Base-by-base conservation (phyloP, 2,329 filamentous ascomycete species). In the Capronia americana region DNA sequence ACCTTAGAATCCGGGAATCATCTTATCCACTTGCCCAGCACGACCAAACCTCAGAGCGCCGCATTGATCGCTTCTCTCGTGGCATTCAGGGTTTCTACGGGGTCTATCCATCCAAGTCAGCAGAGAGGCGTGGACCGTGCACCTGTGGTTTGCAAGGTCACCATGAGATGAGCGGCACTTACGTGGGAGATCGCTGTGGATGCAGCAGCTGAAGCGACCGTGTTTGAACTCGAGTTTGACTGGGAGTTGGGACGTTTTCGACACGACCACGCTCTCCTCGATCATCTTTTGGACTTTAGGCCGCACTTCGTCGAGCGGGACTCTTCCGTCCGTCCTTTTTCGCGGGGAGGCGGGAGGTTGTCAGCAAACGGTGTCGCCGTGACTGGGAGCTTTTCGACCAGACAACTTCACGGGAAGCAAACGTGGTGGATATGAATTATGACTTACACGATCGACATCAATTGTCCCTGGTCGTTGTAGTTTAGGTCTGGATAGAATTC, bases 401-500 rank as follows among this genome's bases (percentile, higher is more conserved):
- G n/a, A n/a, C n/a, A n/a, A n/a, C n/a, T n/a, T n/a, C n/a, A n/a
- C n/a, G n/a, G n/a, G n/a, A n/a, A n/a, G n/a, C n/a, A n/a, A n/a
- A n/a, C n/a, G n/a, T n/a, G n/a, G n/a, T n/a, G n/a, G n/a, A n/a
- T n/a, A n/a, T n/a, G n/a, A n/a, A n/a, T n/a, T n/a, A n/a, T n/a
- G n/a, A n/a, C n/a, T n/a, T 28, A 61, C 58, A 61, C 7, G 1
- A 61, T 84, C 71, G 86, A 85, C 2, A 86, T 80, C 44, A 86
- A 73, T 54, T 77, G 83, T 17, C 78, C 79, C 61, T 84, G 80
- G 5, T 75, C 73, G 64, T 78, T 81, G 63, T 85, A 86, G 70
- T 85, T 84, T 10, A 86, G 83, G 75, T 86, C 84, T 0, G 80
- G 83, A 70, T 84, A 85, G 26, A 85, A 68, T 72, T 86, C 84